A percentile compares a stretch with the other conserved stretches of the same genome.
Conservation (phyloP, 306 rosid genomes). For the Arachis stenosperma region DNA sequence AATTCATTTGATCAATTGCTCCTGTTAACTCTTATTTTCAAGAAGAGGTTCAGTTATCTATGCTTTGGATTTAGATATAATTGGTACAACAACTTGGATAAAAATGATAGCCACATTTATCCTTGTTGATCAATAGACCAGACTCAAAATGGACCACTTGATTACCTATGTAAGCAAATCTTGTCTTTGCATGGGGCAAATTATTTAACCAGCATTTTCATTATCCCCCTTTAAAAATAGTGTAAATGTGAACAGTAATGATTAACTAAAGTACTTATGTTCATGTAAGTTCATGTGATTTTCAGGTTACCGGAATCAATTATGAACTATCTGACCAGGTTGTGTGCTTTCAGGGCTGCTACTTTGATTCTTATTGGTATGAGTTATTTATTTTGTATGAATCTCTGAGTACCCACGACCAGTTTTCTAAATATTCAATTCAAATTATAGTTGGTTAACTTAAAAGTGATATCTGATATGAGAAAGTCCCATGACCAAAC, state of each 20-base stretch:
- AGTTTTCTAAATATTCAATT: not conserved
- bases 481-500: too few relatives aligned
- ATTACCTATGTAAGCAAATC: slow-evolving; percentile 25
- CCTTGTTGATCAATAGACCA: slow-evolving; percentile 31
- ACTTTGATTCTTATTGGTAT: slow-evolving; percentile 12
- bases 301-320: slow-evolving; percentile 30
- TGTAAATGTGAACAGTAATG: slow-evolving; percentile 10
- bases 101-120: slow-evolving; percentile 19
- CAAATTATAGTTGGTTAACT: slow-evolving; percentile 4
- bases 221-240: not conserved
- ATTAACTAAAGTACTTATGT: not conserved
- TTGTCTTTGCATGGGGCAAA: not conserved
- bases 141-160: slow-evolving; percentile 15
- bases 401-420: not conserved
- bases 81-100: slow-evolving; percentile 28
- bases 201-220: slow-evolving; percentile 4
- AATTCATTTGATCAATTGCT: slow-evolving; percentile 6
- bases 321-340: slow-evolving; percentile 9
- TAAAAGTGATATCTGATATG: too few relatives aligned
- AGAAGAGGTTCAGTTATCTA: slow-evolving; percentile 32
- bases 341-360: slow-evolving; percentile 16
- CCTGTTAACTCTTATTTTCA: slow-evolving; percentile 26
- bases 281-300: slow-evolving; percentile 15
- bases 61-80: slow-evolving; percentile 35
- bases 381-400: slow-evolving; percentile 2